These are phyloP conservation scores for Pichia occidentalis DNA, from an alignment of 805 yeast genomes.

Conservation along the genomic window DNA sequence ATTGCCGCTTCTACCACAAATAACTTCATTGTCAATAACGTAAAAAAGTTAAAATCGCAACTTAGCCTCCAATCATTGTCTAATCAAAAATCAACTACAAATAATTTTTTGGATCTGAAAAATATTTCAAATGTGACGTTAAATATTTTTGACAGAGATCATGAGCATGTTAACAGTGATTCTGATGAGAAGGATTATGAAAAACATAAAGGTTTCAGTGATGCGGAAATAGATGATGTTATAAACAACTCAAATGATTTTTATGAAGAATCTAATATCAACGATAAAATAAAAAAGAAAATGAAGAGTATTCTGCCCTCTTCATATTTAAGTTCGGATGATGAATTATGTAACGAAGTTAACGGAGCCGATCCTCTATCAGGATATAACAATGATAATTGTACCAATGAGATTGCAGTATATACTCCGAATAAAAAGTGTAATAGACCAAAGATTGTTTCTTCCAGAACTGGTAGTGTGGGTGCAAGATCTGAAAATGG, in stretches of 20 bases:
- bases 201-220: not conserved
- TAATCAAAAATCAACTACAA: too few species aligned
- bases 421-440: conserved; percentile 4
- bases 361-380: not conserved
- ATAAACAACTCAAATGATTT: not conserved
- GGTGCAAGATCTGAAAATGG: not conserved
- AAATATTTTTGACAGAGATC: conserved; percentile 5
- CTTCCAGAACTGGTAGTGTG: not conserved
- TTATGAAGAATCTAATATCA: conserved; percentile 6
- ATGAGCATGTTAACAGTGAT: not conserved
- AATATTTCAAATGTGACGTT: not conserved
- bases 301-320: not conserved
- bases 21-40: conserved; percentile 2
- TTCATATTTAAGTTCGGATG: conserved; percentile 8
- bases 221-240: not conserved
- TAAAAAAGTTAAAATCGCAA: conserved; percentile 5
- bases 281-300: not conserved
- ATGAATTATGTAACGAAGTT: not conserved
- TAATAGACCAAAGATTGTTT: not conserved
- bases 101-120: conserved; percentile 1
- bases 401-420: conserved; percentile 2
- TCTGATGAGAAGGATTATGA: not conserved
- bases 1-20: conserved; percentile 4
- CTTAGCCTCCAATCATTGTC: conserved; percentile 4
- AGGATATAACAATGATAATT: conserved; percentile 4